These are phyloP conservation scores for Larix kaempferi DNA, from an alignment of 75 land plant genomes.

Conservation along the genomic window DNA sequence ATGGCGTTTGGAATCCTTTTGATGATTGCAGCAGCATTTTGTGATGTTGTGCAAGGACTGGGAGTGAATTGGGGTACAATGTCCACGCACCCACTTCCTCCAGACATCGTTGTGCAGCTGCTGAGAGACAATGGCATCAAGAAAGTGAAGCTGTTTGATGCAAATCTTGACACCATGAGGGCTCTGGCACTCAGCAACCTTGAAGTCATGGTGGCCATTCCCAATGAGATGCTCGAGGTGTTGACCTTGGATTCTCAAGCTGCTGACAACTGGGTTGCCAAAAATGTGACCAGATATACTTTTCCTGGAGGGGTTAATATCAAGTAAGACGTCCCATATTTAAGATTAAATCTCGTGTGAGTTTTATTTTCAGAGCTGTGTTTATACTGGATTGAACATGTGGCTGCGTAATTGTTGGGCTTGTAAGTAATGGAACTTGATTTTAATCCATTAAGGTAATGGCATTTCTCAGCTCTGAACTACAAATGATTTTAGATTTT, in stretches of 20 bases:
- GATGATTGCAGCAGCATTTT: background rate
- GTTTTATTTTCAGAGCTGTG: background rate
- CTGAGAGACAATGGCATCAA: constrained; percentile 49
- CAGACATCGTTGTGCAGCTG: constrained; percentile 34
- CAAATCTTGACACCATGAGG: constrained; percentile 29
- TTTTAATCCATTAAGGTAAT: no score
- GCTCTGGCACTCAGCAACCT: constrained; percentile 46
- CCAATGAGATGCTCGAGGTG: constrained; percentile 55
- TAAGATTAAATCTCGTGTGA: background rate
- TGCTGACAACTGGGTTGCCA: constrained; percentile 41
- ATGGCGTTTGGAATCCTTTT: background rate
- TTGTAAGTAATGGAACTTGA: no score
- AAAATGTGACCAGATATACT: constrained; percentile 30
- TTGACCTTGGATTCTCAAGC: constrained; percentile 15
- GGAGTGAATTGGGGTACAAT: constrained; percentile 62
- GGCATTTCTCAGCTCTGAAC: no score
- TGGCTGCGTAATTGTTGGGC: background rate
- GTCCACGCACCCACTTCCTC: constrained; percentile 42
- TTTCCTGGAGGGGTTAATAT: constrained; percentile 26
- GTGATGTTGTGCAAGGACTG: constrained; percentile 11
- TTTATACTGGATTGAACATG: background rate
- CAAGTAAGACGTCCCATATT: constrained; percentile 17
- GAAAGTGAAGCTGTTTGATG: constrained; percentile 78
- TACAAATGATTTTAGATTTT: no score
- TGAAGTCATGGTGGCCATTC: constrained; percentile 73